Evolutionary conservation across 75 land plant genomes (phyloP).

Genomic region (Cunninghamia lanceolata): DNA sequence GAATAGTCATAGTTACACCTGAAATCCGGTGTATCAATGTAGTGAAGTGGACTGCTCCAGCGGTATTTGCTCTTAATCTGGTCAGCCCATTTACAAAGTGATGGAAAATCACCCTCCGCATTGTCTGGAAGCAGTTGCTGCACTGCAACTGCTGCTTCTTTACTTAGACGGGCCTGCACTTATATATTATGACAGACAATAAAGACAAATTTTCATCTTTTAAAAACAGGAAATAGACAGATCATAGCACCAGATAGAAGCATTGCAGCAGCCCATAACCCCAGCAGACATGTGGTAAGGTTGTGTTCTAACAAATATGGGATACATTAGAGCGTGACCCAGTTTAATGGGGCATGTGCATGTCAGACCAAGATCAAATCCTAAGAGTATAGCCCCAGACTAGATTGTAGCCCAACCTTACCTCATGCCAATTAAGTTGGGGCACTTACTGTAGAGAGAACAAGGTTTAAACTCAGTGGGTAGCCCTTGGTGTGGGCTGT

Average conservation of each 20-base stretch:
- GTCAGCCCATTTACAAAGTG: constrained; percentile 82
- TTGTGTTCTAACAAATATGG: background rate
- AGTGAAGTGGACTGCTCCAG: constrained; percentile 78
- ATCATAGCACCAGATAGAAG: background rate
- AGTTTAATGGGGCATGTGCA: background rate
- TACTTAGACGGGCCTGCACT: constrained; percentile 44
- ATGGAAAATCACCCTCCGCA: constrained; percentile 64
- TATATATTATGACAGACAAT: background rate
- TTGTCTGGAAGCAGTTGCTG: constrained; percentile 55
- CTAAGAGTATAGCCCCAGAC: background rate
- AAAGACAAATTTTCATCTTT: background rate
- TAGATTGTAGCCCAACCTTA: background rate
- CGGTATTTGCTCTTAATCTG: constrained; percentile 66
- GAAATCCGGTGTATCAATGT: constrained; percentile 78
- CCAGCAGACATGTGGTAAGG: background rate
- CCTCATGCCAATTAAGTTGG: background rate
- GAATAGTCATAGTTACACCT: constrained; percentile 60
- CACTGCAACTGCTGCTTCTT: constrained; percentile 58
- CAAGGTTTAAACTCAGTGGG: too few relatives aligned
- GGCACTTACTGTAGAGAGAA: too few relatives aligned
- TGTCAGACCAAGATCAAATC: background rate
- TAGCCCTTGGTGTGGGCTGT: too few relatives aligned
- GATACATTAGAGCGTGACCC: background rate
- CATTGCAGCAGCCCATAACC: background rate
- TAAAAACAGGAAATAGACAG: background rate